phyloP scores from a whole-genome alignment of 805 yeast genomes.

The Ogataea saltuana region DNA sequence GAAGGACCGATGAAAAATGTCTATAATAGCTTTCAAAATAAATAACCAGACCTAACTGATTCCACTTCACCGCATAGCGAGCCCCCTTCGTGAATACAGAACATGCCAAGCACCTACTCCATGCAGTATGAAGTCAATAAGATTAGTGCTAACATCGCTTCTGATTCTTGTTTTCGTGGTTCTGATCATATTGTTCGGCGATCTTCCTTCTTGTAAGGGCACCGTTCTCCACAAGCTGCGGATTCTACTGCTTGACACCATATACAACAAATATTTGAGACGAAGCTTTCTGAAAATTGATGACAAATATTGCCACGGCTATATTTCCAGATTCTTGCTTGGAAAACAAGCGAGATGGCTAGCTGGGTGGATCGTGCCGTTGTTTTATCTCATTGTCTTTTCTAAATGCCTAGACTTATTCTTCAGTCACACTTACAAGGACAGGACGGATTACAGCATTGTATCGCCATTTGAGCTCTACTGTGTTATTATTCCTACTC shows the following conservation, averaged over 20 bases:
- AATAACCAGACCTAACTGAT: too few species aligned
- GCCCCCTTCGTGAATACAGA: too few species aligned
- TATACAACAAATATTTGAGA: slow-evolving; percentile 1
- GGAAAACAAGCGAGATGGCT: slow-evolving; percentile 17
- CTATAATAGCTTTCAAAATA: too few species aligned
- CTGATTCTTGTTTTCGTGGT: slow-evolving; percentile 21
- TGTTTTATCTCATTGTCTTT: slow-evolving; percentile 40
- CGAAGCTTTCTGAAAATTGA: slow-evolving; percentile 25
- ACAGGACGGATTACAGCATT: slow-evolving; percentile 10
- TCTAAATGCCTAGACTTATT: slow-evolving; percentile 31
- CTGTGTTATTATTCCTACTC: slow-evolving; percentile 34
- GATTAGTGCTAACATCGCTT: slow-evolving; percentile 6
- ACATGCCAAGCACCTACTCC: too few species aligned
- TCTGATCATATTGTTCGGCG: slow-evolving; percentile 47
- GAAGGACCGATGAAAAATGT: too few species aligned
- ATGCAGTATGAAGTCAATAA: too few species aligned
- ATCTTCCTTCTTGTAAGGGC: slow-evolving; percentile 42
- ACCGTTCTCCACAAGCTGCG: slow-evolving; percentile 34
- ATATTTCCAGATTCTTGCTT: slow-evolving; percentile 12
- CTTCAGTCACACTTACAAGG: slow-evolving; percentile 24
- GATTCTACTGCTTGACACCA: slow-evolving; percentile 12
- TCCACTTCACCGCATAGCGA: too few species aligned
- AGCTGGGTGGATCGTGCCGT: slow-evolving; percentile 48
- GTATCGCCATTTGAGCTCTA: slow-evolving; percentile 17
- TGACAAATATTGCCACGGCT: slow-evolving; percentile 26